These are phyloP conservation scores for Coccinonectria pachysandricola DNA, from an alignment of 2,329 filamentous ascomycete genomes.

Conservation along the genomic window DNA sequence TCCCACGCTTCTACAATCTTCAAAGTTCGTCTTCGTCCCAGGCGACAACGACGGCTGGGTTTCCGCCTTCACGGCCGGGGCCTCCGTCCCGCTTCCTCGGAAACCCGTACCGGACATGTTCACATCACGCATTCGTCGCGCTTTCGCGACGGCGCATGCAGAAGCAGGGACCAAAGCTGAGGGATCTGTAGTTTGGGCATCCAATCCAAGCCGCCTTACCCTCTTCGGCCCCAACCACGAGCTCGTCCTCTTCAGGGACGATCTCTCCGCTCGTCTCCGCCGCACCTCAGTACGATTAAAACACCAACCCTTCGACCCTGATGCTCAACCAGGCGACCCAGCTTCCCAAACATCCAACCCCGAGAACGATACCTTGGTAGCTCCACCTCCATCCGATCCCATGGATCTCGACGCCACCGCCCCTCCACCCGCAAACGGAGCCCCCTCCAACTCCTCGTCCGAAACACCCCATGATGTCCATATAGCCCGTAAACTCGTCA, in stretches of 20 bases:
- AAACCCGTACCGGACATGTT: conserved; percentile 77
- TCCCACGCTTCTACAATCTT: conserved; percentile 63
- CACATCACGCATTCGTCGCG: conserved; percentile 73
- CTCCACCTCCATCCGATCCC: conserved; percentile 17
- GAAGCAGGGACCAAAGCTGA: conserved; percentile 45
- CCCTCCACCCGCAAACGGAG: conserved; percentile 8
- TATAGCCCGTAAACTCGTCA: conserved; percentile 68
- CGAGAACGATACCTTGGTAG: conserved; percentile 3
- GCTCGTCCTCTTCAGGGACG: conserved; percentile 77
- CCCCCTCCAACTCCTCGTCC: conserved; percentile 26
- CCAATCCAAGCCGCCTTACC: conserved; percentile 71
- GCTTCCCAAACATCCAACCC: conserved; percentile 6
- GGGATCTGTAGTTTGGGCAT: conserved; percentile 69
- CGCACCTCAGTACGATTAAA: conserved; percentile 67
- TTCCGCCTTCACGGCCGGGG: conserved; percentile 70
- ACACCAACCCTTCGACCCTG: conserved; percentile 23
- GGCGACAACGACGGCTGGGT: conserved; percentile 98
- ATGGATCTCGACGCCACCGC: conserved; percentile 32
- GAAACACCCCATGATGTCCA: conserved; percentile 39
- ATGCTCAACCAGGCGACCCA: conserved; percentile 21
- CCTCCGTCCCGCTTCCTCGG: conserved; percentile 58
- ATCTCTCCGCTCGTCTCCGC: conserved; percentile 69
- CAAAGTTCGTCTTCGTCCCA: conserved; percentile 85
- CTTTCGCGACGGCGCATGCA: conserved; percentile 67
- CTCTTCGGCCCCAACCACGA: conserved; percentile 86